Evolutionary conservation across 2,329 filamentous ascomycete species (phyloP), one percentile per base, ranked within the genome.

Genomic region (Trichoderma lentiforme): DNA sequence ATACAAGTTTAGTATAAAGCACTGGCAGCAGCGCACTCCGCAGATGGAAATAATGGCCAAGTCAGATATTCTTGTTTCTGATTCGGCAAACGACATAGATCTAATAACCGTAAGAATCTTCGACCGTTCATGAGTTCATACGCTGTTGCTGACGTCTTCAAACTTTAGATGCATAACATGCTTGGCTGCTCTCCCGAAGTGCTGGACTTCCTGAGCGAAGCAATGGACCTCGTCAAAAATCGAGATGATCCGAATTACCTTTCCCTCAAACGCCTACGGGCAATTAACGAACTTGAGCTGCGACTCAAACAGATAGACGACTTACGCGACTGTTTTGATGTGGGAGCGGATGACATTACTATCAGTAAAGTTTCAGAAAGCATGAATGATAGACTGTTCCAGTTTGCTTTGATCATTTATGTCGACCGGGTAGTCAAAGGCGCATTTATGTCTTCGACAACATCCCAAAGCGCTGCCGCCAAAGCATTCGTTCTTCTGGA

Each of bases 1-100:
- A 26, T 72, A 72, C 21, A 72, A 72, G n/a, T 71, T 72, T 32
- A 72, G 71, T 26, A 71, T 72, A 9, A 61, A 72, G 53, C 71
- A 72, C 28, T 72, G 71, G 71, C 57, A 69, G n/a, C 71, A 72
- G 15, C 47, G 71, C n/a, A 72, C 65, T 26, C 65, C 56, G 2
- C 64, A 72, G 32, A 63, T 72, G 71, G 58, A 69, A 43, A 14
- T 32, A 24, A 61, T 72, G 39, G 64, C 71, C 18, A 70, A 70
- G n/a, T 63, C 65, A 9, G 71, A 72, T 21, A 21, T 70, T 21
- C 58, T 70, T 15, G 66, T 72, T 26, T 32, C 71, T 3, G 66
- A 70, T 12, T 62, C 71, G 18, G 65, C 71, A 9, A 62, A 66
- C n/a, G 70, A 65, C 21, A 67, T 66, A 26, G 62, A 71, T 62